Evolutionary conservation across 768 basidiomycete species (phyloP).

Genomic region (Floccularia luteovirens): DNA sequence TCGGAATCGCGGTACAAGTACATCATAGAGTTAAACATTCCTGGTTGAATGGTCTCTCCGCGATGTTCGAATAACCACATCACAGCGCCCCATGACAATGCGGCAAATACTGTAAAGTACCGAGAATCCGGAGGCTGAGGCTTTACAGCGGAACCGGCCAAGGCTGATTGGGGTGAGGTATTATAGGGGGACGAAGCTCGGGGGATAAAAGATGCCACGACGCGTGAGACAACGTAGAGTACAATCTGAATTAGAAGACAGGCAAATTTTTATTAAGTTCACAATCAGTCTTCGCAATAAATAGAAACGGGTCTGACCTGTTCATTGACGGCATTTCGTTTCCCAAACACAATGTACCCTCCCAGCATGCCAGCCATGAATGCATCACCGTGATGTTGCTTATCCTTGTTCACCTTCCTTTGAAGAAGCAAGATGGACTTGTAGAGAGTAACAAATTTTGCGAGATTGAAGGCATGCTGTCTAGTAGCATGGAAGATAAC

Average conservation of each 20-base stretch:
- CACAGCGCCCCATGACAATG: slow-evolving; percentile 88
- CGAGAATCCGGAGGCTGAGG: slow-evolving; percentile 80
- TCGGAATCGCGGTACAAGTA: slow-evolving; percentile 96
- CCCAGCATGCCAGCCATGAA: slow-evolving; percentile 92
- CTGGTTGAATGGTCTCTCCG: slow-evolving; percentile 89
- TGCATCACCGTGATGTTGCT: slow-evolving; percentile 74
- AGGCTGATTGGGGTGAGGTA: slow-evolving; percentile 28
- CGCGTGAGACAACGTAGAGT: slow-evolving; percentile 90
- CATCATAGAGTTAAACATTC: slow-evolving; percentile 94
- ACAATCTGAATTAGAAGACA: slow-evolving; percentile 60
- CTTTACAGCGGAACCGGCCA: slow-evolving; percentile 36
- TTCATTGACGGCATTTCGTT: slow-evolving; percentile 84
- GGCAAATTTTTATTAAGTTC: slow-evolving; percentile 6
- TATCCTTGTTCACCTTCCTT: slow-evolving; percentile 73
- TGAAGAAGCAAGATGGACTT: slow-evolving; percentile 82
- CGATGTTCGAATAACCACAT: slow-evolving; percentile 93
- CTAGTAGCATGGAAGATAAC: slow-evolving; percentile 80
- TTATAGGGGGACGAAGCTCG: slow-evolving; percentile 56
- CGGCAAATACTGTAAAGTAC: slow-evolving; percentile 84
- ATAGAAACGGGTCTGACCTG: too few species aligned
- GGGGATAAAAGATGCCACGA: slow-evolving; percentile 87
- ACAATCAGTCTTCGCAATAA: slow-evolving; percentile 1
- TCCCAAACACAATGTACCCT: slow-evolving; percentile 84
- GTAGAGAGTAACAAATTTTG: slow-evolving; percentile 92
- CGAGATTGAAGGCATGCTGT: slow-evolving; percentile 87